phyloP scores from a whole-genome alignment of 148 eudicot genomes.

The Heliosperma pusillum region DNA sequence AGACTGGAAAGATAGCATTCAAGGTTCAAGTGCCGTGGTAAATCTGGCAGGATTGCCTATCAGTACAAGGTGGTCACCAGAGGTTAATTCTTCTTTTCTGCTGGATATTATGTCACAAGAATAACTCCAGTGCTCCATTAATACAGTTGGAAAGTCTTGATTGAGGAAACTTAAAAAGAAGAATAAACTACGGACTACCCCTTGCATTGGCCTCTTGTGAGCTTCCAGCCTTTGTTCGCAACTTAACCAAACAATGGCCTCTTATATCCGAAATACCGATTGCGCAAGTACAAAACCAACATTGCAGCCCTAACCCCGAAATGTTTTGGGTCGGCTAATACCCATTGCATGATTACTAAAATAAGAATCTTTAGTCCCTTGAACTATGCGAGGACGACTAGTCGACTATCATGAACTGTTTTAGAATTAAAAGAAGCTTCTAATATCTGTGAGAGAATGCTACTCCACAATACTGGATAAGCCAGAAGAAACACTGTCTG shows the following conservation, averaged over 20 bases:
- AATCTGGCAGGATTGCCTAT: conserved; percentile 94
- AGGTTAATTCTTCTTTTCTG: conserved; percentile 44
- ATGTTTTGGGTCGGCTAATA: too few relatives aligned
- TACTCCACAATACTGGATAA: neutral
- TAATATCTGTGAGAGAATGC: neutral
- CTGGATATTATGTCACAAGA: neutral
- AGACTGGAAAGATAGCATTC: conserved; percentile 79
- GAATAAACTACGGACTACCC: neutral
- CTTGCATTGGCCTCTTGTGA: neutral
- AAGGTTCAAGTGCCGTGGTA: conserved; percentile 89
- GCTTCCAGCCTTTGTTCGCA: neutral
- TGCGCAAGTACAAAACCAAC: neutral
- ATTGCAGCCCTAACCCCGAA: too few relatives aligned
- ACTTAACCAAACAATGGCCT: neutral
- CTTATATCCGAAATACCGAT: neutral
- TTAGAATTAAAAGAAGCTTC: neutral
- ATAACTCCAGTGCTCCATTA: neutral
- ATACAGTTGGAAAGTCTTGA: neutral
- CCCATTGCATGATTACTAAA: neutral
- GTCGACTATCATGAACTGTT: neutral
- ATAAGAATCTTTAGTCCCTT: neutral
- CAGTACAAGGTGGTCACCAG: conserved; percentile 98
- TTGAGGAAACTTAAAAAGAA: conserved; percentile 2
- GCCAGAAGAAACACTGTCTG: neutral
- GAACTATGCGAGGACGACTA: neutral